Base-by-base conservation (phyloP, 768 basidiomycete species). In the Calvatia gigantea region DNA sequence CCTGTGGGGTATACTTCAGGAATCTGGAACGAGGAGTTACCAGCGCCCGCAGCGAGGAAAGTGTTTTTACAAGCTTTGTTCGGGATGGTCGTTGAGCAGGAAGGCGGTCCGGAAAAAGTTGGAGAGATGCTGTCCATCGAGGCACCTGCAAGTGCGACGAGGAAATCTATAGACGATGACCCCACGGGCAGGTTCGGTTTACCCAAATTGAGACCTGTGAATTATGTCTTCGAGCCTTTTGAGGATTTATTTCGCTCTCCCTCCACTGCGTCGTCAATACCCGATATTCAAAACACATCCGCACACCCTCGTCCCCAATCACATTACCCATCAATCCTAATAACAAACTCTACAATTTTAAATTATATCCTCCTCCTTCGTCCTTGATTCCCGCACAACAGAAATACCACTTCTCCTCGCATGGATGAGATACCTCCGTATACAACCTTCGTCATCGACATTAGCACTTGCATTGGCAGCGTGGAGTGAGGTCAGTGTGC, bases 401-500 rank as follows among this genome's bases (percentile, higher is more conserved):
- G 87, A 91, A 67, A 85, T 94, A 27, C 85, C 90, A 0, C 74
- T 80, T 11, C 74, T 75, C 11, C 67, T 94, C 0, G 82, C 80
- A 17, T 92, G 92, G 89, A 91, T 91, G 89, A 77, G 78, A 6
- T 74, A 72, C 14, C 61, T 91, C 35, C 67, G 67, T 0, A 69
- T 92, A 9, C 35, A 48, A 39, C 89, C 90, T 1, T 71, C 73
- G n/a, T 67, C 63, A 25, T 68, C 73, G 37, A 86, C 86, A 14
- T 67, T 94, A 11, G 78, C 83, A 1, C 64, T 83, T 0, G 82
- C 83, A 19, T 64, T 94, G 47, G 81, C 84, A 42, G 80, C 87
- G 57, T 91, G 89, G 83, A 77, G 76, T 5, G 89, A 93, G 64
- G 82, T 87, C 28, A 81, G 82, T 58, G 68, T 83, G 51, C 78